Conservation (phyloP, 345 rosid species). For the Populus simonii region DNA sequence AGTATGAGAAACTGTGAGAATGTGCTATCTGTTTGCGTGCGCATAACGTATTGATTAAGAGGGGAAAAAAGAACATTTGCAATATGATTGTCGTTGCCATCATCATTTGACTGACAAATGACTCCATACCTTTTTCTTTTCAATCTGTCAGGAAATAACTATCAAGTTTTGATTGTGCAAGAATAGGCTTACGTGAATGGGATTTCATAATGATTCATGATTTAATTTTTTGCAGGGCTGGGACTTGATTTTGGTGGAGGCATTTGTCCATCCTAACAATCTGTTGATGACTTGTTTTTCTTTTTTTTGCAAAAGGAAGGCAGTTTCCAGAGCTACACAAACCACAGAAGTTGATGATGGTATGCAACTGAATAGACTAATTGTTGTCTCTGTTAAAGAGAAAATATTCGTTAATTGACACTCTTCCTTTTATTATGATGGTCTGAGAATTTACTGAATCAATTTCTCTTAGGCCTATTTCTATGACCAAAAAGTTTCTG, state of each 20-base stretch:
- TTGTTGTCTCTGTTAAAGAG: neutral
- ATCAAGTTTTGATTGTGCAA: neutral
- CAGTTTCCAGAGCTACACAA: slow-evolving; percentile 13
- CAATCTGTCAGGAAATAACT: neutral
- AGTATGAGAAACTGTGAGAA: no score
- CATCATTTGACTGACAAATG: neutral
- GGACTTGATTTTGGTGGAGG: slow-evolving; percentile 9
- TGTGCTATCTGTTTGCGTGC: neutral
- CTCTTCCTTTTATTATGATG: neutral
- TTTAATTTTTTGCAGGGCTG: slow-evolving; percentile 14
- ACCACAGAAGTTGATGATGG: slow-evolving; percentile 45
- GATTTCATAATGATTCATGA: neutral
- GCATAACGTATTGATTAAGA: neutral
- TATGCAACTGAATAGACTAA: slow-evolving; percentile 15
- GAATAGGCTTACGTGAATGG: neutral
- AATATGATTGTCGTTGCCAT: neutral
- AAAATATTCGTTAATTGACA: neutral
- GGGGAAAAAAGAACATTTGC: neutral
- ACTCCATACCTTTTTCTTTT: neutral
- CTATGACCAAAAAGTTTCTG: neutral
- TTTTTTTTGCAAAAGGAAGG: slow-evolving; percentile 30
- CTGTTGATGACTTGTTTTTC: slow-evolving; percentile 42
- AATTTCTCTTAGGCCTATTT: neutral
- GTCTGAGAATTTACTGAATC: neutral
- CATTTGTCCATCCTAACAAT: neutral